Conservation (phyloP, 169 alveolate species). For the Cryptosporidium ryanae region DNA sequence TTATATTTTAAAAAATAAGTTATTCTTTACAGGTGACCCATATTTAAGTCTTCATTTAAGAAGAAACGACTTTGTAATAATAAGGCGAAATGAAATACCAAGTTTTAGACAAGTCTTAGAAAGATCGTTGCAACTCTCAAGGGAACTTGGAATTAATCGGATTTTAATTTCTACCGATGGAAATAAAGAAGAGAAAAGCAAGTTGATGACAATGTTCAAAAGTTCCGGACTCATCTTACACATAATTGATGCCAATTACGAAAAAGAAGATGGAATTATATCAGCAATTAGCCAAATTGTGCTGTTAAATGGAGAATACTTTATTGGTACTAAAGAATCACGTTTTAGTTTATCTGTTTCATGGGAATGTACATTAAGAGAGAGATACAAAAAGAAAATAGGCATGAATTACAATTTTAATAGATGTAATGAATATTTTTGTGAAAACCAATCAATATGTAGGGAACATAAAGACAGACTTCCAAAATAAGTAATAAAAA, state of each 20-base stretch:
- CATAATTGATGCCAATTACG: neutral
- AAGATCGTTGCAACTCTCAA: slow-evolving; percentile 24
- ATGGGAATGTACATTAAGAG: slow-evolving; percentile 48
- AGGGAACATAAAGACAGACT: slow-evolving; percentile 62
- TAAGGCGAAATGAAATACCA: slow-evolving; percentile 56
- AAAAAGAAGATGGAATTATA: slow-evolving; percentile 58
- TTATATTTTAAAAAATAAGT: slow-evolving; percentile 24
- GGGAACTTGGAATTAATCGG: slow-evolving; percentile 3
- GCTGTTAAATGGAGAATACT: slow-evolving; percentile 33
- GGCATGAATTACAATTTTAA: neutral
- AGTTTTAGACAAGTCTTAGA: slow-evolving; percentile 32
- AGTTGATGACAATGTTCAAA: neutral
- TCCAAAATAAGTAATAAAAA: slow-evolving; percentile 1
- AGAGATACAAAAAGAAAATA: neutral
- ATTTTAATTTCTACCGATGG: slow-evolving; percentile 56
- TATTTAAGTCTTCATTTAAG: slow-evolving; percentile 57
- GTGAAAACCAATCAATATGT: slow-evolving; percentile 15
- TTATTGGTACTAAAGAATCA: slow-evolving; percentile 68
- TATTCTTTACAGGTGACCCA: slow-evolving; percentile 9
- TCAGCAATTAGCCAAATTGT: slow-evolving; percentile 63
- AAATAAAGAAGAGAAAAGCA: slow-evolving; percentile 7
- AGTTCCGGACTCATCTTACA: slow-evolving; percentile 7
- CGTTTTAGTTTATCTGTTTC: slow-evolving; percentile 45
- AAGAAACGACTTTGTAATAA: slow-evolving; percentile 44
- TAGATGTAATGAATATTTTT: slow-evolving; percentile 31